Evolutionary conservation across 2,329 filamentous ascomycete species (phyloP), one percentile per base, ranked within the genome.

Genomic region (Calonectria honghensis): DNA sequence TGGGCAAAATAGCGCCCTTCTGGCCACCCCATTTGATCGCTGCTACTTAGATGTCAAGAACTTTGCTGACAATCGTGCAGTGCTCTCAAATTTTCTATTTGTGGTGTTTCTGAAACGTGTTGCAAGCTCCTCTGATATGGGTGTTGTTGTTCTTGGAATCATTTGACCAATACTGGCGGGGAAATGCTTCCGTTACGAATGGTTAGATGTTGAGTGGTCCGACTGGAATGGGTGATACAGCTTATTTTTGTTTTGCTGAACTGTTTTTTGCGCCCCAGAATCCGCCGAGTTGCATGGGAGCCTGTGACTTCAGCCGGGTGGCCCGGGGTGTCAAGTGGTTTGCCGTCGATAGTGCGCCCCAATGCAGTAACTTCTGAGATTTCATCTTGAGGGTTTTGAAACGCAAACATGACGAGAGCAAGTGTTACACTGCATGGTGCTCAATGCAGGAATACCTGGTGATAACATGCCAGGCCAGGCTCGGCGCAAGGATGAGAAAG

Each of bases 361-460:
- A 64, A 75, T 73, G 73, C 73, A 74, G 73, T 73, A 66, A 75
- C 71, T 68, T 70, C 75, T 73, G 68, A 57, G 57, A 69, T 72
- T 57, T 59, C 57, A 57, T 69, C 48, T 74, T 24, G 29, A 73
- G 68, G 32, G 27, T 45, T 54, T 24, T 61, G 72, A 74, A 68
- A 74, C 68, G 65, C 69, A 69, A 68, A 51, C 31, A 54, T 32
- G 65, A 59, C 29, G 39, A 50, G 39, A 50, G 31, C 39, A 27
- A 76, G 59, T 50, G 70, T 78, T 61, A 52, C 70, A 76, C 65
- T 67, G 68, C 71, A 75, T 73, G 70, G 52, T 63, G 32, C 68
- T 61, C 65, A 50, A 54, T 68, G 67, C 48, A 66, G 70, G 64
- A 71, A 72, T 70, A 66, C 57, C 72, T 70, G 57, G 68, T 51